A percentile compares a stretch with the other conserved stretches of the same genome.
Conservation (phyloP, 2,329 filamentous ascomycete species). For the Sphaerulina vaccinii region DNA sequence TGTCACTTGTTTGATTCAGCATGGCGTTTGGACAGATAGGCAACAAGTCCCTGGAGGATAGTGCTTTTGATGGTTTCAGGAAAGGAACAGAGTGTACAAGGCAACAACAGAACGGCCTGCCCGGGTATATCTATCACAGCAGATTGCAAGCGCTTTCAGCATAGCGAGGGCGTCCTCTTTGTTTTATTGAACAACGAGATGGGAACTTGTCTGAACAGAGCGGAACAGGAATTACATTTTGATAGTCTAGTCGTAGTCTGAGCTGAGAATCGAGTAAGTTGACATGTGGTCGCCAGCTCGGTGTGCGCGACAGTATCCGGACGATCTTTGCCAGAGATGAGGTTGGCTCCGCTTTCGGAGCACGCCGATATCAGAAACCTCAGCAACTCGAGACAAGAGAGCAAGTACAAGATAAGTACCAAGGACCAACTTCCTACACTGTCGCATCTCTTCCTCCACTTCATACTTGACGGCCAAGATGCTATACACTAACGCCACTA, state of each 20-base stretch:
- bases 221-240: neutral
- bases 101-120: neutral
- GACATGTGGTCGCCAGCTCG: no score
- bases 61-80: neutral
- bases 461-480: no score
- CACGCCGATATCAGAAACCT: no score
- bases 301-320: no score
- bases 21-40: neutral
- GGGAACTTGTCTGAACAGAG: neutral
- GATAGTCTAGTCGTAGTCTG: neutral
- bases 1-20: neutral
- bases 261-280: no score
- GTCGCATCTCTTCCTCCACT: no score
- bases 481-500: constrained; percentile 52
- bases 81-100: neutral
- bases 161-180: neutral
- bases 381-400: no score
- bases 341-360: no score
- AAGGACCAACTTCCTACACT: no score
- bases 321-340: no score
- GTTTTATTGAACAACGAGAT: neutral
- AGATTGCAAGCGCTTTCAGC: neutral
- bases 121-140: neutral
- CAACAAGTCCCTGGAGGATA: neutral
- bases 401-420: no score